These are phyloP conservation scores for Penicillium sp. DNA, from an alignment of 2,329 filamentous ascomycete genomes.

Conservation along the genomic window DNA sequence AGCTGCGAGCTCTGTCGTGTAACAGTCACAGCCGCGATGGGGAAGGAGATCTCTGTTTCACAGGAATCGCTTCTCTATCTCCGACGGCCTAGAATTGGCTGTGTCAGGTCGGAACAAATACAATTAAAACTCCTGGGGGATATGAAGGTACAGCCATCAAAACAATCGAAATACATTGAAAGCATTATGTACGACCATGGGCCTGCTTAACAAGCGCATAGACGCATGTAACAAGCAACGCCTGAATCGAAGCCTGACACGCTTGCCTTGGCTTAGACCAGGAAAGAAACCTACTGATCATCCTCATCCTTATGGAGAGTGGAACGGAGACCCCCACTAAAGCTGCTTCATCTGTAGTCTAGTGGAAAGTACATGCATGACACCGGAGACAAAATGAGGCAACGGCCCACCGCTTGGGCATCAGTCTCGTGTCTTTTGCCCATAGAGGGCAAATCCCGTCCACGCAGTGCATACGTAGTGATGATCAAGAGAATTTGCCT, in stretches of 20 bases:
- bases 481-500: slow-evolving; percentile 2
- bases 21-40: not conserved
- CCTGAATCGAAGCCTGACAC: slow-evolving; percentile 3
- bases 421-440: slow-evolving; percentile 14
- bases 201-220: not conserved
- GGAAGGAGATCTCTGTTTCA: not conserved
- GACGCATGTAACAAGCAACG: slow-evolving; percentile 2
- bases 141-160: not conserved
- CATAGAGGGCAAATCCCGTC: not conserved
- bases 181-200: not conserved
- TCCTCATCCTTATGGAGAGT: not conserved
- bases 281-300: not conserved
- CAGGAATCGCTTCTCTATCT: not conserved
- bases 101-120: not conserved
- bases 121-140: not conserved
- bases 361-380: not conserved
- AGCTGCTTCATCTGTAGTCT: not conserved
- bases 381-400: not conserved
- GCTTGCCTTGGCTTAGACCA: not conserved
- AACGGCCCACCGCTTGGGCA: slow-evolving; percentile 12
- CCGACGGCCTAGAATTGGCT: not conserved
- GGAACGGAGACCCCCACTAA: not conserved
- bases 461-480: not conserved
- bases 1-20: not conserved
- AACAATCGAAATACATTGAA: not conserved